These are phyloP conservation scores for Amanita muscaria DNA, from an alignment of 768 basidiomycete species.

Conservation along the genomic window DNA sequence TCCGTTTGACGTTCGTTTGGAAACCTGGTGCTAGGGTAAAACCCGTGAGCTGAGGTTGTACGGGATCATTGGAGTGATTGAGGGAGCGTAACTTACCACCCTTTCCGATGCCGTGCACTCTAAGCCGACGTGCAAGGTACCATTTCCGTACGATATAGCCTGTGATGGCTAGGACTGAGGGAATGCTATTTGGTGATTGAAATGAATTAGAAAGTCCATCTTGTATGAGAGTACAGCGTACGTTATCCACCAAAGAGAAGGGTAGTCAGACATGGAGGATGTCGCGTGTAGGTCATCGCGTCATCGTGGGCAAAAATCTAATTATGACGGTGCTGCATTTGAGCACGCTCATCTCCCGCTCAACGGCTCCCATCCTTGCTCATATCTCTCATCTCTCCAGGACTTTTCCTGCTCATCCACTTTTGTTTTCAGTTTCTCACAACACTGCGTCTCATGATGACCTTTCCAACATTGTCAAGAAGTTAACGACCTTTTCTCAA, in stretches of 20 bases:
- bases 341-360: constrained; percentile 32
- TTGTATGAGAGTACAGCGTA: too few relatives aligned
- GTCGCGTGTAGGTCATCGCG: too few relatives aligned
- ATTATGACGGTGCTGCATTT: constrained; percentile 21
- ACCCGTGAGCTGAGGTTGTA: not conserved
- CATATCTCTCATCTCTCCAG: constrained; percentile 25
- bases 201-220: too few relatives aligned
- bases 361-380: constrained; percentile 25
- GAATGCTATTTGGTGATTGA: too few relatives aligned
- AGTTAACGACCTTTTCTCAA: constrained; percentile 30
- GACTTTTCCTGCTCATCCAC: constrained; percentile 25
- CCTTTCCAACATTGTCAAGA: constrained; percentile 30
- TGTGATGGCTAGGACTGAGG: constrained; percentile 33
- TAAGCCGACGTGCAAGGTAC: constrained; percentile 38
- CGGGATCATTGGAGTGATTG: not conserved
- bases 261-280: too few relatives aligned
- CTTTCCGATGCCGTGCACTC: constrained; percentile 43
- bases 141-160: constrained; percentile 40
- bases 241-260: too few relatives aligned
- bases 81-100: constrained; percentile 37
- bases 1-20: constrained; percentile 41
- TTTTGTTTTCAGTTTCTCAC: constrained; percentile 45
- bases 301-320: too few relatives aligned
- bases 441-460: constrained; percentile 27
- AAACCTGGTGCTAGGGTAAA: constrained; percentile 47